A percentile compares a stretch with the other conserved stretches of the same genome.
These are phyloP conservation scores for Exophiala viscosa DNA, from an alignment of 2,329 filamentous ascomycete genomes.

Conservation along the genomic window DNA sequence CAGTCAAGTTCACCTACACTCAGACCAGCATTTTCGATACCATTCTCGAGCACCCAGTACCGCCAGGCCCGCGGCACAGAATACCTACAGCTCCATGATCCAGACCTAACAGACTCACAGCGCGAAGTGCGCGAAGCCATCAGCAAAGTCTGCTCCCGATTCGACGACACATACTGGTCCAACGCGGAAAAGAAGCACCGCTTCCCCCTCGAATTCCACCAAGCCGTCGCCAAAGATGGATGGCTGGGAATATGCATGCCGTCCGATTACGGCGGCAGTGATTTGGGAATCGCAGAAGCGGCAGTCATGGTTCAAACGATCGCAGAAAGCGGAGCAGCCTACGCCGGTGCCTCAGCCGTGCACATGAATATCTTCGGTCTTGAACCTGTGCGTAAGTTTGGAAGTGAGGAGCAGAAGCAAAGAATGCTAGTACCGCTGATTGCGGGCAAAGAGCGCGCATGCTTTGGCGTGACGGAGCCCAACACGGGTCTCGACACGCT, in stretches of 20 bases:
- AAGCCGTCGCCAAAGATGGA: conserved; percentile 39
- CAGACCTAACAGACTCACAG: conserved; percentile 42
- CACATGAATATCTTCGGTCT: conserved; percentile 50
- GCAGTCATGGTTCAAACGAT: conserved; percentile 49
- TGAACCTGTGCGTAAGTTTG: conserved; percentile 45
- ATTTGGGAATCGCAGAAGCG: conserved; percentile 43
- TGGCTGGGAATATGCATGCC: conserved; percentile 48
- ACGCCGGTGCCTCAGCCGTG: conserved; percentile 41
- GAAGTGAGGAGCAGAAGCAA: conserved; percentile 41
- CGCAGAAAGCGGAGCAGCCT: conserved; percentile 43
- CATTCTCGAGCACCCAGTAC: conserved; percentile 23
- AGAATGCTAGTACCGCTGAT: conserved; percentile 41
- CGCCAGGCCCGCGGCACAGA: conserved; percentile 27
- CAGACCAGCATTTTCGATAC: background rate
- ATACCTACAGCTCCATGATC: conserved; percentile 29
- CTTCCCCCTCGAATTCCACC: conserved; percentile 42
- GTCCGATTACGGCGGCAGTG: conserved; percentile 40
- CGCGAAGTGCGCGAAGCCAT: conserved; percentile 43
- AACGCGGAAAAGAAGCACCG: conserved; percentile 35
- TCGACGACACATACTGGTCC: conserved; percentile 44
- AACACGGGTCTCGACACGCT: conserved; percentile 45
- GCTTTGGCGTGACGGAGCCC: conserved; percentile 44
- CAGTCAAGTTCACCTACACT: background rate
- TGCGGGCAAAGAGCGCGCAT: conserved; percentile 39
- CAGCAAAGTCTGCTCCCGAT: conserved; percentile 42